phyloP scores from a whole-genome alignment of 441 rosid genomes.

The Bocquillonia castaneifolia region DNA sequence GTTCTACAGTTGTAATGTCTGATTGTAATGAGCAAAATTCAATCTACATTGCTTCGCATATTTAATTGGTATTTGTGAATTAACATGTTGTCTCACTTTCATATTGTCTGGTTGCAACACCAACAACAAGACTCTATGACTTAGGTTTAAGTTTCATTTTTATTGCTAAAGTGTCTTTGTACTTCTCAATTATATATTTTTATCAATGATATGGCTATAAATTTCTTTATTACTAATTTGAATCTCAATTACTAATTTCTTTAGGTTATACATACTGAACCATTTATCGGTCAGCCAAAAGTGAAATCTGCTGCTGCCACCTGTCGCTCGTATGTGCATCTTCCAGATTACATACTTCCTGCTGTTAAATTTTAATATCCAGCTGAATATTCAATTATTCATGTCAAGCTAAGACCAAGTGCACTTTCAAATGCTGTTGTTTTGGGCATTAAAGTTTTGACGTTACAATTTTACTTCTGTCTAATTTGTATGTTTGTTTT shows the following conservation, averaged over 20 bases:
- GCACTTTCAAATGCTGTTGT: too few relatives aligned
- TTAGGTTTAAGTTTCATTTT: not conserved
- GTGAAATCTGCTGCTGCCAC: slow-evolving; percentile 90
- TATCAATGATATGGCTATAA: too few relatives aligned
- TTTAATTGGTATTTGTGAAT: not conserved
- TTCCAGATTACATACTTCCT: not conserved
- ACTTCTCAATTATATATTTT: not conserved
- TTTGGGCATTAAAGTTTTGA: not conserved
- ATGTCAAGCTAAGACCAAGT: not conserved
- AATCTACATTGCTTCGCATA: not conserved
- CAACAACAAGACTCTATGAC: not conserved
- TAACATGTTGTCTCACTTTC: not conserved
- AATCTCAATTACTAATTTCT: slow-evolving; percentile 1
- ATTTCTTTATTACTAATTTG: too few relatives aligned
- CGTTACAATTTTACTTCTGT: slow-evolving; percentile 1
- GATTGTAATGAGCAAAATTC: not conserved
- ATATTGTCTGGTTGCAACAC: not conserved
- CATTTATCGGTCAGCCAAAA: slow-evolving; percentile 82
- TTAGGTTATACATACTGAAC: slow-evolving; percentile 91
- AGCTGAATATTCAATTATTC: not conserved
- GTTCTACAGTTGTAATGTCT: not conserved
- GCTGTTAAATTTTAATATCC: not conserved
- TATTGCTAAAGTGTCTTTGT: too few relatives aligned
- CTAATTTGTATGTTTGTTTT: slow-evolving; percentile 8
- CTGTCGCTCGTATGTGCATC: slow-evolving; percentile 64